Percentiles rank a stretch among this genome's conserved stretches.
These are phyloP conservation scores for Myrmaecium sp. DNA, from an alignment of 2,329 filamentous ascomycete species.

Conservation along the genomic window DNA sequence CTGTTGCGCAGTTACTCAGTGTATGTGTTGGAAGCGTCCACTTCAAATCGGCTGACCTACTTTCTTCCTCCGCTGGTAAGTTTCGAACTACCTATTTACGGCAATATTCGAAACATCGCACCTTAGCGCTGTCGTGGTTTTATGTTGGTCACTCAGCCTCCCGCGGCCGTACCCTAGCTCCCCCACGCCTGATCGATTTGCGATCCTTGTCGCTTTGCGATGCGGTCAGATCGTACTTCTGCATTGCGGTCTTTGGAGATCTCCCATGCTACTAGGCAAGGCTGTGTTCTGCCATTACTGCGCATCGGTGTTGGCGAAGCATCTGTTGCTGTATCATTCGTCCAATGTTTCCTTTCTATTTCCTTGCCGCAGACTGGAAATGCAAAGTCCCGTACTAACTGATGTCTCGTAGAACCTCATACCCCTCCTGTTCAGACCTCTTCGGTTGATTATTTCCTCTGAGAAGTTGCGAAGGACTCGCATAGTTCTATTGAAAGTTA, in stretches of 20 bases:
- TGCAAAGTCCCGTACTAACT: constrained; percentile 8
- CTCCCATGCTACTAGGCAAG: too few species aligned
- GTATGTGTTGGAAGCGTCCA: constrained; percentile 36
- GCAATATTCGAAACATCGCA: too few species aligned
- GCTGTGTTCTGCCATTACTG: too few species aligned
- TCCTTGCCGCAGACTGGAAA: constrained; percentile 1
- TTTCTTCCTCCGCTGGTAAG: constrained; percentile 30
- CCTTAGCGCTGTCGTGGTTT: too few species aligned
- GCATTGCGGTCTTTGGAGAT: too few species aligned
- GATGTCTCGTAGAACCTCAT: constrained; percentile 47
- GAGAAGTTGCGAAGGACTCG: constrained; percentile 45
- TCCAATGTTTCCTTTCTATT: neutral
- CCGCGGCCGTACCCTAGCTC: too few species aligned
- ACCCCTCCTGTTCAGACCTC: constrained; percentile 54
- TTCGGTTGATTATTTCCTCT: constrained; percentile 50
- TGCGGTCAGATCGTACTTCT: too few species aligned
- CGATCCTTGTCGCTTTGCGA: too few species aligned
- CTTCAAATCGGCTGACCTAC: constrained; percentile 31
- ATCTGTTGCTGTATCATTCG: constrained; percentile 3
- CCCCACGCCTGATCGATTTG: too few species aligned
- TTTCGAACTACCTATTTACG: constrained; percentile 6
- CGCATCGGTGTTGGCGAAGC: constrained; percentile 6
- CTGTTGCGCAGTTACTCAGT: constrained; percentile 33
- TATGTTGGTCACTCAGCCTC: too few species aligned
- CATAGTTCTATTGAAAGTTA: constrained; percentile 41